Evolutionary conservation across 305 asterid genomes (phyloP).

Genomic region (Fraxinus floribunda): DNA sequence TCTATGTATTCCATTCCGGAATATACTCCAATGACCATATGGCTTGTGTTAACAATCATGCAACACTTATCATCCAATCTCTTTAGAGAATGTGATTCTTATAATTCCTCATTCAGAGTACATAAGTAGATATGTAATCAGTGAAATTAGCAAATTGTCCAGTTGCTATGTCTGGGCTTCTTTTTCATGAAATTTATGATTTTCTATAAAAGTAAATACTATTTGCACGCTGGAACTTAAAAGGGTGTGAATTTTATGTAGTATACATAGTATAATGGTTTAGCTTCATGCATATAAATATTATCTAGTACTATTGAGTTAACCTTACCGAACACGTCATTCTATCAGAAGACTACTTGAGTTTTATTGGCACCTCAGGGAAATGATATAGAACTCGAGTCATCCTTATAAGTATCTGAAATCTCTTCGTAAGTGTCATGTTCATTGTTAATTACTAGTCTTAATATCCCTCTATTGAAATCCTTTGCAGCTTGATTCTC

Average conservation of each 20-base stretch:
- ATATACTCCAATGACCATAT: too few relatives aligned
- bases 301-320: not conserved
- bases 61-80: not conserved
- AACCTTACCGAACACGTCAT: not conserved
- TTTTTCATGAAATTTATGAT: not conserved
- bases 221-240: not conserved
- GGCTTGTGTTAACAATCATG: not conserved
- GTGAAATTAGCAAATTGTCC: not conserved
- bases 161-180: not conserved
- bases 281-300: not conserved
- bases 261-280: not conserved
- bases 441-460: not conserved
- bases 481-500: constrained; percentile 73
- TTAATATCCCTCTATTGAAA: not conserved
- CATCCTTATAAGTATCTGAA: not conserved
- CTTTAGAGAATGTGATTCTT: not conserved
- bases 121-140: not conserved
- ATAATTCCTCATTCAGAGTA: not conserved
- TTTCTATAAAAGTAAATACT: not conserved
- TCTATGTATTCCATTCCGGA: not conserved
- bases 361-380: not conserved
- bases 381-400: not conserved
- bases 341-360: not conserved
- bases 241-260: not conserved
- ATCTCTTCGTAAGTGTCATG: not conserved